Evolutionary conservation across 495 filamentous ascomycete genomes (phyloP).

Genomic region (Jackrogersella multiformis): DNA sequence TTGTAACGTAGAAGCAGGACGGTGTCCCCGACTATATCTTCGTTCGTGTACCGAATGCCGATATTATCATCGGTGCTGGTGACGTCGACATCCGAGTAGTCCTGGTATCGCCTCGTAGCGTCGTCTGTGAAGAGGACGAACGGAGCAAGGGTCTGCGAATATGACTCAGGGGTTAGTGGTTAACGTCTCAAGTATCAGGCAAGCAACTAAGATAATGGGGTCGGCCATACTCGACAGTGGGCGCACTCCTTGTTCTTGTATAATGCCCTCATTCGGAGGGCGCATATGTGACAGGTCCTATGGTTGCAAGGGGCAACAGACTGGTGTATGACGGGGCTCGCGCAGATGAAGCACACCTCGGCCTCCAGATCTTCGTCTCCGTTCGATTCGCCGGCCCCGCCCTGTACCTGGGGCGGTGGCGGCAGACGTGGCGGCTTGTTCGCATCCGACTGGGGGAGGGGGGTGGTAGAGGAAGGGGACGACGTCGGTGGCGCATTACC

Average conservation of each 20-base stretch:
- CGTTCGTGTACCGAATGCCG: slow-evolving; percentile 87
- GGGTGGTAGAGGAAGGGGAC: neutral
- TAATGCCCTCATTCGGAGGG: slow-evolving; percentile 84
- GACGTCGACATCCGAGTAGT: slow-evolving; percentile 78
- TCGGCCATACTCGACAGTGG: slow-evolving; percentile 82
- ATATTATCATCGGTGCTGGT: slow-evolving; percentile 79
- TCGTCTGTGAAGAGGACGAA: slow-evolving; percentile 94
- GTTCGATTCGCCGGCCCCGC: slow-evolving; percentile 15
- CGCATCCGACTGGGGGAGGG: neutral
- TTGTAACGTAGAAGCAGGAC: slow-evolving; percentile 91
- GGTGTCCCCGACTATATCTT: slow-evolving; percentile 88
- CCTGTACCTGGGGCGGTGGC: slow-evolving; percentile 14
- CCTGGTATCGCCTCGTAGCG: slow-evolving; percentile 78
- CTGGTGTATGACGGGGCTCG: slow-evolving; percentile 82
- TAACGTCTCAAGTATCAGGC: neutral
- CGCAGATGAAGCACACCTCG: slow-evolving; percentile 97
- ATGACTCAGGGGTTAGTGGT: slow-evolving; percentile 42
- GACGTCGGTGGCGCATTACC: slow-evolving; percentile 16
- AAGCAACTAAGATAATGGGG: neutral
- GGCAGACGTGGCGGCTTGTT: neutral
- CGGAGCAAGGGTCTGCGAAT: slow-evolving; percentile 72
- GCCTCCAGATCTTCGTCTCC: slow-evolving; percentile 66
- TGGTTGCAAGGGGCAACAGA: slow-evolving; percentile 94
- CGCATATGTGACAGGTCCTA: slow-evolving; percentile 93
- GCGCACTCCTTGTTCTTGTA: slow-evolving; percentile 96